phyloP scores from a whole-genome alignment of 768 basidiomycete species.

The Saitozyma sp. region DNA sequence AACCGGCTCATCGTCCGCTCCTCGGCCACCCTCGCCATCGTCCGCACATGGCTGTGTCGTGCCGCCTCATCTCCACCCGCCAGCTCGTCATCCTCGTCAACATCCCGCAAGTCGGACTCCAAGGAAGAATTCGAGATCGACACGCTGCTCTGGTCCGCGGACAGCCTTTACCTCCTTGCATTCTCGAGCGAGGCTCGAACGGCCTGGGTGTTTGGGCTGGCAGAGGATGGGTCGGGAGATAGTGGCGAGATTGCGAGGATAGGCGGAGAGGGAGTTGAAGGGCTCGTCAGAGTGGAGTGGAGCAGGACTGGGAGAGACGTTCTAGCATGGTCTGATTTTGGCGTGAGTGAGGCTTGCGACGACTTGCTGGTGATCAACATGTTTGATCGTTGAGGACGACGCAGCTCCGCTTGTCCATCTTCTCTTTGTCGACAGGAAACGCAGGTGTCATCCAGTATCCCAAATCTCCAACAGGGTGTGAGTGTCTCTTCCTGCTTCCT shows the following conservation, averaged over 20 bases:
- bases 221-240: conserved; percentile 62
- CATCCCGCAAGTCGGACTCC: conserved; percentile 16
- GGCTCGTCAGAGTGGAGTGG: conserved; percentile 86
- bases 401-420: conserved; percentile 80
- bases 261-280: conserved; percentile 60
- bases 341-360: conserved; percentile 61
- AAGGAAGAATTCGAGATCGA: conserved; percentile 61
- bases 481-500: conserved; percentile 6
- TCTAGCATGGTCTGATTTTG: conserved; percentile 90
- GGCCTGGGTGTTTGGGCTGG: conserved; percentile 75
- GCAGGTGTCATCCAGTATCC: conserved; percentile 86
- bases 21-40: conserved; percentile 78
- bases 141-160: conserved; percentile 79
- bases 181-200: conserved; percentile 70
- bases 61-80: neutral
- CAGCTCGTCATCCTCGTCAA: conserved; percentile 36
- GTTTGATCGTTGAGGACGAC: neutral
- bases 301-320: conserved; percentile 78
- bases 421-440: conserved; percentile 72
- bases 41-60: conserved; percentile 70
- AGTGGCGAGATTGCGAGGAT: conserved; percentile 39
- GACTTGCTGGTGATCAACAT: neutral
- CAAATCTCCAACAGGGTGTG: conserved; percentile 64
- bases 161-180: conserved; percentile 81
- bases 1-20: conserved; percentile 80